Percentiles rank a stretch among this genome's conserved stretches.
These are phyloP conservation scores for Candolleomyces aberdarensis DNA, from an alignment of 768 basidiomycete genomes.

Conservation along the genomic window DNA sequence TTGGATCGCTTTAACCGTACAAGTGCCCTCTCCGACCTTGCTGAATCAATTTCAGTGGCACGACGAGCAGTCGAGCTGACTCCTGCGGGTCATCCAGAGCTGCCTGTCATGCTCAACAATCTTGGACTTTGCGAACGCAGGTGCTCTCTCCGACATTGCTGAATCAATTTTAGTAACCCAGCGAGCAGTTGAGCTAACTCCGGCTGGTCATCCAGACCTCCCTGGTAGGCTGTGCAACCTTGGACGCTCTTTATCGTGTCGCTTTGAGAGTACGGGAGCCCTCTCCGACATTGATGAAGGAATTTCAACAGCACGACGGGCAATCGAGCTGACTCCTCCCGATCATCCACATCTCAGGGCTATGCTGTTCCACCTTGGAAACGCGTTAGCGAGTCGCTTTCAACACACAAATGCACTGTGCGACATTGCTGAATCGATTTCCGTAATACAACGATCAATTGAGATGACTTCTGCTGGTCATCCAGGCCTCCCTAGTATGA, in stretches of 20 bases:
- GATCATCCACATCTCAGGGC: not conserved
- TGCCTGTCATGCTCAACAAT: no score
- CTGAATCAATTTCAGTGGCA: not conserved
- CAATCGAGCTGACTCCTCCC: not conserved
- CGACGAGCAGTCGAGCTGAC: not conserved
- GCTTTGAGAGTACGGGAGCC: not conserved
- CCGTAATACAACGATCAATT: no score
- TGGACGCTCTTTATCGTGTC: not conserved
- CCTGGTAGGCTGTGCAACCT: not conserved
- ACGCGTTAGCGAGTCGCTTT: constrained; percentile 9
- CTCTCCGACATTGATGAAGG: not conserved
- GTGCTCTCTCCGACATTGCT: no score
- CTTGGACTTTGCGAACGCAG: no score
- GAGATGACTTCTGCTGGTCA: no score
- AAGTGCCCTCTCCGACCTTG: not conserved
- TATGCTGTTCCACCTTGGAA: constrained; percentile 2
- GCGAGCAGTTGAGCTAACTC: no score
- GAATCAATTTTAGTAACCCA: no score
- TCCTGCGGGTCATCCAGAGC: no score
- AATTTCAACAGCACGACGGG: not conserved
- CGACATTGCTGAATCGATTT: no score
- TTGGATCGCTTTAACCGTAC: not conserved
- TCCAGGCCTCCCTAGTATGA: no score
- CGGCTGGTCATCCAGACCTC: no score
- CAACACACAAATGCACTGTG: not conserved